Conservation (phyloP, 1,284 basidiomycete species). For the Takashimella koratensis region DNA sequence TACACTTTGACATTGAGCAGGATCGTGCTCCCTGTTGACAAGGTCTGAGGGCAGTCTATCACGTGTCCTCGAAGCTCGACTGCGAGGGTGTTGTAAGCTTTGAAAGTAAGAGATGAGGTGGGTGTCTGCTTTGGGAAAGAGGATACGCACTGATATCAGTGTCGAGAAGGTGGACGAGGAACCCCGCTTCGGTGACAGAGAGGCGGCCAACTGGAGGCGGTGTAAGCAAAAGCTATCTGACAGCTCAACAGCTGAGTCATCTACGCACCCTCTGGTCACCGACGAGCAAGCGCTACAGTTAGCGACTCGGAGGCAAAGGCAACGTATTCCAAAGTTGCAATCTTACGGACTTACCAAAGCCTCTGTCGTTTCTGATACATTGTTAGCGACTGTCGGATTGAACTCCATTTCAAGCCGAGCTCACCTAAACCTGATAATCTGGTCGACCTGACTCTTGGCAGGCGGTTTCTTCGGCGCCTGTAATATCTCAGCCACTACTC, state of each 20-base stretch:
- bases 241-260: background rate
- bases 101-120: background rate
- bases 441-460: constrained; percentile 41
- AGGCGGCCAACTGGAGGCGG: constrained; percentile 39
- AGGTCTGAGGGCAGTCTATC: constrained; percentile 42
- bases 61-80: constrained; percentile 44
- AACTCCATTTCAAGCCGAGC: too few relatives aligned
- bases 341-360: constrained; percentile 43
- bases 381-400: too few relatives aligned
- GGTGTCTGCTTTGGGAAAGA: too few relatives aligned
- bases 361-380: constrained; percentile 39
- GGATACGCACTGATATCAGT: constrained; percentile 39
- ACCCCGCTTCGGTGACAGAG: constrained; percentile 42
- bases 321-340: too few relatives aligned
- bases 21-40: constrained; percentile 44
- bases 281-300: background rate
- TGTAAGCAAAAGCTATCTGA: background rate
- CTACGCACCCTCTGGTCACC: constrained; percentile 16
- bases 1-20: constrained; percentile 46
- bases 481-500: too few relatives aligned
- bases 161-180: constrained; percentile 46
- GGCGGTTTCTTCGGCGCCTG: constrained; percentile 26
- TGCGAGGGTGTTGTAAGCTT: constrained; percentile 8
- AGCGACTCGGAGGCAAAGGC: too few relatives aligned
- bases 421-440: constrained; percentile 43